phyloP scores from a whole-genome alignment of 352 stramenopile genomes.

The Phytophthora boehmeriae region DNA sequence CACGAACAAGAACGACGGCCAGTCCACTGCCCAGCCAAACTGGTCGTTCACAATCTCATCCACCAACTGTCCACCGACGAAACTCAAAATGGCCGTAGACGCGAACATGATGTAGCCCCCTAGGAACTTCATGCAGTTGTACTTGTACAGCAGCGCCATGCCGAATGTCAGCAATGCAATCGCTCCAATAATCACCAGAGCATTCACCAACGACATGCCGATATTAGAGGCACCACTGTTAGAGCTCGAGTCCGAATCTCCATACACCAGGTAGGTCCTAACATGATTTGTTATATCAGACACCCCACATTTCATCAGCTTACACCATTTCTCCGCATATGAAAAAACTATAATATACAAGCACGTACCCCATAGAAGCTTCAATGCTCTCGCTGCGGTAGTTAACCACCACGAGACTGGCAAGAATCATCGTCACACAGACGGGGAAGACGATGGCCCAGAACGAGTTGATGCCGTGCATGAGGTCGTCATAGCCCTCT shows the following conservation, averaged over 20 bases:
- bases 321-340: neutral
- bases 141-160: conserved; percentile 92
- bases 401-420: conserved; percentile 85
- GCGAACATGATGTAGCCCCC: conserved; percentile 91
- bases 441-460: conserved; percentile 86
- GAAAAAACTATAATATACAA: neutral
- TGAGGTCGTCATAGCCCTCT: conserved; percentile 68
- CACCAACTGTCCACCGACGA: conserved; percentile 86
- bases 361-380: conserved; percentile 75
- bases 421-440: conserved; percentile 82
- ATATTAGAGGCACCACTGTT: conserved; percentile 41
- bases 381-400: conserved; percentile 80
- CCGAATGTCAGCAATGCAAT: conserved; percentile 88
- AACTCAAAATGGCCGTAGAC: conserved; percentile 85
- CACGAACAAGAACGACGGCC: conserved; percentile 82
- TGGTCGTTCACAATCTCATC: conserved; percentile 81
- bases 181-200: conserved; percentile 87
- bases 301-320: neutral
- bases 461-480: conserved; percentile 90
- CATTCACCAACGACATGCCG: conserved; percentile 85
- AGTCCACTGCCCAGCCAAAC: conserved; percentile 78
- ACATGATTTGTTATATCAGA: neutral
- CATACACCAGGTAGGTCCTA: conserved; percentile 84
- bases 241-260: conserved; percentile 51
- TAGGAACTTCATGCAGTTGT: conserved; percentile 85